Base-by-base conservation (phyloP, 441 rosid genomes). In the Populus hybrid region DNA sequence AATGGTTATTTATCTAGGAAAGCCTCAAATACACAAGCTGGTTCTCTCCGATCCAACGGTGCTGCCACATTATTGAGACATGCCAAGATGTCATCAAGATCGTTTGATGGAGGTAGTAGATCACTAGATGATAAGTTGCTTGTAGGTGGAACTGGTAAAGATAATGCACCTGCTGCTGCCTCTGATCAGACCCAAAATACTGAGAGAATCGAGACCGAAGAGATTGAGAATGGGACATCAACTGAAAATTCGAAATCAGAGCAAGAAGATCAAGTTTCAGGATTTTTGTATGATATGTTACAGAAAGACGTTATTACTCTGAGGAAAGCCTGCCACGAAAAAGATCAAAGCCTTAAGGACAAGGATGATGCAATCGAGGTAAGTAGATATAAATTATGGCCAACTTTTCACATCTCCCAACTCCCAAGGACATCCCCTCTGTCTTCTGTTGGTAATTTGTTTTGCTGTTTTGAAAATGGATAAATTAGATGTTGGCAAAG, bases 341-440 rank as follows among this genome's bases (percentile, higher is more conserved):
- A 81, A 78, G 87, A 84, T 73, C 87, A 84, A 57, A 85, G 85
- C 80, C 78, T 86, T 23, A 86, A 83, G 77, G 91, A 85, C 85
- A 88, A 88, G 79, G 89, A 86, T 38, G 85, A 88, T 5, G 91
- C 85, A 20, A 72, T 88, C n/a, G 87, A 88, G 91, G 91, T 88
- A 70, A 53, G 80, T 69, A 71, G 36, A 23, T 26, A 42, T 30
- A 68, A 50, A 36, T 12, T 18, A 38, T 23, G 24, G 57, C 34
- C 38, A 14, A 26, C 10, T 46, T 69, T 59, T 40, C 23, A 46
- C 65, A 38, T 75, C 20, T 6, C 32, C 64, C 3, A 40, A 40
- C 50, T 40, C 16, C 14, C 18, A 73, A 18, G 32, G 21, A 10
- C 70, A 36, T 2, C 21, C 30, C 23, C 9, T 53, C 57, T 69